Evolutionary conservation across 805 yeast genomes (phyloP).

Genomic region (Kodamaea nitidulidarum): DNA sequence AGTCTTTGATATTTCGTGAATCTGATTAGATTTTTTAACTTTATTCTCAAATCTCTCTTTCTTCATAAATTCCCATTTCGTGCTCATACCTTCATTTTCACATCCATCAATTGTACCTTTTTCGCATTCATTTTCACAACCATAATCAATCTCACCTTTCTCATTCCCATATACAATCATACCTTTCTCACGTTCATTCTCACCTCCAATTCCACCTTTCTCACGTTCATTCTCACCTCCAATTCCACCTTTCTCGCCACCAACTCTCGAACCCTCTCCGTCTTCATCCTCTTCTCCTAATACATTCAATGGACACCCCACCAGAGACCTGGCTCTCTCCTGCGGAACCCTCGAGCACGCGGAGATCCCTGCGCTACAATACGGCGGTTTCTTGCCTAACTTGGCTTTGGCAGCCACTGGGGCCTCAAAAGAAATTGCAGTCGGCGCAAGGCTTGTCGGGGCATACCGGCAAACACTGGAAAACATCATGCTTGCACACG

Average conservation of each 20-base stretch:
- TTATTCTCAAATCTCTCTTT: too few species aligned
- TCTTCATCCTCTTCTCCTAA: neutral
- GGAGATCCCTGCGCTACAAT: conserved; percentile 1
- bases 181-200: neutral
- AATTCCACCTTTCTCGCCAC: neutral
- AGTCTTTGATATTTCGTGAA: too few species aligned
- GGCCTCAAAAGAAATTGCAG: conserved; percentile 1
- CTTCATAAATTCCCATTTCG: too few species aligned
- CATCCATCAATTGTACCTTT: too few species aligned
- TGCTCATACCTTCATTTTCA: too few species aligned
- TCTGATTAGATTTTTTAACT: too few species aligned
- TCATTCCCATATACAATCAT: too few species aligned
- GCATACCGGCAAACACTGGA: neutral
- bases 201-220: neutral
- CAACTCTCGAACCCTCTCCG: neutral
- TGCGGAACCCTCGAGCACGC: neutral
- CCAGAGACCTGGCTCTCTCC: neutral
- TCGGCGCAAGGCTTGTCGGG: neutral
- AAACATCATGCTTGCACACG: conserved; percentile 7
- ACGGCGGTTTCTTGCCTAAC: conserved; percentile 4
- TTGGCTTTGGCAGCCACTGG: conserved; percentile 4
- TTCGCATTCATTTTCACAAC: too few species aligned
- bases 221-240: neutral
- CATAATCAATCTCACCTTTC: too few species aligned
- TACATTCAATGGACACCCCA: neutral